A percentile compares a stretch with the other conserved stretches of the same genome.
Conservation (phyloP, 768 basidiomycete genomes). For the Pulveroboletus sp. region DNA sequence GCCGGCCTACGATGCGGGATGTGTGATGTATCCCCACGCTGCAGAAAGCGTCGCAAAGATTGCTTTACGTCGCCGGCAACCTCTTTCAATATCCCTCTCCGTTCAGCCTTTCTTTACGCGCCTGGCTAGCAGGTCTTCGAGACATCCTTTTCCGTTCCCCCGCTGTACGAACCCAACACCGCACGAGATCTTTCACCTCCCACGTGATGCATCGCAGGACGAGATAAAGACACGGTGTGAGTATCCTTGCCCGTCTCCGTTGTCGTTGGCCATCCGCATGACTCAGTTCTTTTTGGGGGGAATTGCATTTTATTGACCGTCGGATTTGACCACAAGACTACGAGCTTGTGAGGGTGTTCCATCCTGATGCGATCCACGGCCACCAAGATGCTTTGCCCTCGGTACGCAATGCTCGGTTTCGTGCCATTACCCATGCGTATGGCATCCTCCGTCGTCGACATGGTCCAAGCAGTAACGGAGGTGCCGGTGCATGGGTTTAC, state of each 20-base stretch:
- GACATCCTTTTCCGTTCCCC: slow-evolving; percentile 37
- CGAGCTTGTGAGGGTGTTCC: slow-evolving; percentile 66
- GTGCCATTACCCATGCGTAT: slow-evolving; percentile 61
- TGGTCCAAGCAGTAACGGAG: neutral
- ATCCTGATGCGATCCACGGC: slow-evolving; percentile 55
- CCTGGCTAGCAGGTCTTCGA: slow-evolving; percentile 12
- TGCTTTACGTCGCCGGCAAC: too few species aligned
- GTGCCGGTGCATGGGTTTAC: slow-evolving; percentile 2
- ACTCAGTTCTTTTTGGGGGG: neutral
- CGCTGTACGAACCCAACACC: slow-evolving; percentile 54
- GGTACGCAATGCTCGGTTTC: slow-evolving; percentile 57
- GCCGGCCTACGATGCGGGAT: too few species aligned
- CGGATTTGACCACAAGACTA: slow-evolving; percentile 40
- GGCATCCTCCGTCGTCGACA: slow-evolving; percentile 32
- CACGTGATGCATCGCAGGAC: slow-evolving; percentile 45
- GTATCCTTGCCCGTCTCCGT: slow-evolving; percentile 12
- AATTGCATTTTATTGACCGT: neutral
- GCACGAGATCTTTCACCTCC: slow-evolving; percentile 65
- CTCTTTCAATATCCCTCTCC: too few species aligned
- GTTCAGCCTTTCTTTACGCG: neutral
- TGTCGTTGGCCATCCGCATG: neutral
- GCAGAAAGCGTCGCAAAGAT: too few species aligned
- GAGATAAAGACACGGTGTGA: slow-evolving; percentile 67
- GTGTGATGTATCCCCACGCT: too few species aligned
- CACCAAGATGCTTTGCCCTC: slow-evolving; percentile 37